Conservation (phyloP, 441 rosid species). For the Jatropha multifida region DNA sequence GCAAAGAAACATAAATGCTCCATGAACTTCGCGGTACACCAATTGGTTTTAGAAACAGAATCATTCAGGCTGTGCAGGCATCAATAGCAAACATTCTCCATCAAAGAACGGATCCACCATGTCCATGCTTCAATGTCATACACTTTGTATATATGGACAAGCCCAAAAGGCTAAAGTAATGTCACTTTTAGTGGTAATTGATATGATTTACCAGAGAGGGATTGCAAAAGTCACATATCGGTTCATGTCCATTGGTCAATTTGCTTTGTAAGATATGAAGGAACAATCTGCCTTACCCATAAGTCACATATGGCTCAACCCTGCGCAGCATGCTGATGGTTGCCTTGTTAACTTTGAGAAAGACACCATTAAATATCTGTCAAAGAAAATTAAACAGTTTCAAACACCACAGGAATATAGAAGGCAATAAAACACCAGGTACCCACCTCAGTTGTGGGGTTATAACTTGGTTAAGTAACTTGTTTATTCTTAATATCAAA, state of each 20-base stretch:
- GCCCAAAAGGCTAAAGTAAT: too few relatives aligned
- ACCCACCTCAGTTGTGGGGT: not conserved
- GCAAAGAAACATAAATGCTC: not conserved
- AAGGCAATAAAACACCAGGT: not conserved
- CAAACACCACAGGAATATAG: not conserved
- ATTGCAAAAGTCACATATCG: not conserved
- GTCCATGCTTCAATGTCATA: not conserved
- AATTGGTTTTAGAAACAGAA: not conserved
- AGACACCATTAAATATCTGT: conserved; percentile 18
- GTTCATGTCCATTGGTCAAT: not conserved
- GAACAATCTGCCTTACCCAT: conserved; percentile 41
- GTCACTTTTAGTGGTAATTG: not conserved
- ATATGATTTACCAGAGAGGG: not conserved
- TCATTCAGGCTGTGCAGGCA: not conserved
- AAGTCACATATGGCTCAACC: conserved; percentile 84
- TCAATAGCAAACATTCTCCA: not conserved
- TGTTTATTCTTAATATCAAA: not conserved
- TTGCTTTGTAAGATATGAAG: not conserved
- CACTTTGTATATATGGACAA: not conserved
- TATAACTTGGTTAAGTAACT: too few relatives aligned
- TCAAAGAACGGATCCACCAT: not conserved
- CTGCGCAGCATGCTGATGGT: conserved; percentile 75
- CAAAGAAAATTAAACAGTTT: not conserved
- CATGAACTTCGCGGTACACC: not conserved
- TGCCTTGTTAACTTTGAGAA: conserved; percentile 42